These are phyloP conservation scores for Puya raimondii DNA, from an alignment of 176 grass and related monocot species.

Conservation along the genomic window DNA sequence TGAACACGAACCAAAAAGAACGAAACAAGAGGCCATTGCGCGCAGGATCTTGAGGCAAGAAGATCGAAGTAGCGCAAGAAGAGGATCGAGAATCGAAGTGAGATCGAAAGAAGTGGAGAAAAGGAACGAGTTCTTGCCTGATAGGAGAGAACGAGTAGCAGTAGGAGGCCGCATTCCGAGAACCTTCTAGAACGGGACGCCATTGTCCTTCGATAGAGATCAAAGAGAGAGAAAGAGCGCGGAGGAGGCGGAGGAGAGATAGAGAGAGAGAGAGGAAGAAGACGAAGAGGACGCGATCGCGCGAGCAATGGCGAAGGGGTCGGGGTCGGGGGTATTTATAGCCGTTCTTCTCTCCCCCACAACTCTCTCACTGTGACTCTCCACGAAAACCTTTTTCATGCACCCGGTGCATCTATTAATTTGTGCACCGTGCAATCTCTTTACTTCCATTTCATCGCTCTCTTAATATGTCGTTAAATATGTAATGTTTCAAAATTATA, in stretches of 20 bases:
- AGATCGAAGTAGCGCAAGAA: background rate
- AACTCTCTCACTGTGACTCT: background rate
- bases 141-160: background rate
- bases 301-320: too few species aligned
- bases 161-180: background rate
- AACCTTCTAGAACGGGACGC: background rate
- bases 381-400: too few species aligned
- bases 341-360: background rate
- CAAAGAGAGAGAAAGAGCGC: background rate
- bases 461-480: too few species aligned
- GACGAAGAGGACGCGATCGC: background rate
- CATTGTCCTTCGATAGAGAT: background rate
- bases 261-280: background rate
- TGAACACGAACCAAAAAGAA: too few species aligned
- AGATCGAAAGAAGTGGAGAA: background rate
- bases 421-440: too few species aligned
- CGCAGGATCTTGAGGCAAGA: background rate
- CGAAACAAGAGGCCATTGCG: background rate
- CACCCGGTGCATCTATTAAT: too few species aligned
- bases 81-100: background rate
- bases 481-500: too few species aligned
- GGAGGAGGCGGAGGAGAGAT: background rate
- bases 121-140: background rate
- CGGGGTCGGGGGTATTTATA: background rate
- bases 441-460: too few species aligned